Base-by-base conservation (phyloP, 495 filamentous ascomycete genomes). In the Penicillium manginii region DNA sequence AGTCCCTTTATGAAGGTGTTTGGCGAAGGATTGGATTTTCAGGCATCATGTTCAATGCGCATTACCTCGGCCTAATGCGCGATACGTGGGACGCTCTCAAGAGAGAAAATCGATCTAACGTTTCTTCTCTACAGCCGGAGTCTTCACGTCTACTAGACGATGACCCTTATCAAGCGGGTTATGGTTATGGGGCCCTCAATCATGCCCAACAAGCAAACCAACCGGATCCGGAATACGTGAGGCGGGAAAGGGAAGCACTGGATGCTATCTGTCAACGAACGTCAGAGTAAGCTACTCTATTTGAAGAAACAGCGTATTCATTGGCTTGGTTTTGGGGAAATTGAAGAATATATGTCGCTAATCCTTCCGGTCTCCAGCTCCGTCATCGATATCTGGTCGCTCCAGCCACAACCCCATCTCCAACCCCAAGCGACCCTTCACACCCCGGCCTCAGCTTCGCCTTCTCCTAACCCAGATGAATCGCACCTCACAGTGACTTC, bases 241-340 rank as follows among this genome's bases (percentile, higher is more conserved):
- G 74, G 57, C 77, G 77, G 42, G 81, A 83, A 58, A 69, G 78
- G 21, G 81, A 83, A 65, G 81, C 79, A 1, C 65, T 82, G 33
- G 78, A 82, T 61, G 77, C 76, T 5, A 83, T 83, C 59, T 81
- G 80, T 63, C 80, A 82, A 57, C 66, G 74, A 42, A 78, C 81
- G 26, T 83, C 81, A 9, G 81, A 82, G 81, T 83, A 59, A 70
- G 79, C 70, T 43, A n/a, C 6, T n/a, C 15, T 43, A 21, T 18
- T 43, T 18, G 15, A 19, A 17, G 8, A 4, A 52, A 11, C 21
- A 31, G 17, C 33, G 10, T 10, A 26, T 50, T 1, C 12, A n/a
- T 14, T 50, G 19, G 10, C 46, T 32, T 15, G 4, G 0, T 29
- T 43, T 17, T 18, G 14, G 15, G 15, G 10, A 17, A 19, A 43